Conservation (phyloP, 202 grass and related monocot species). For the Digitaria exilis region DNA sequence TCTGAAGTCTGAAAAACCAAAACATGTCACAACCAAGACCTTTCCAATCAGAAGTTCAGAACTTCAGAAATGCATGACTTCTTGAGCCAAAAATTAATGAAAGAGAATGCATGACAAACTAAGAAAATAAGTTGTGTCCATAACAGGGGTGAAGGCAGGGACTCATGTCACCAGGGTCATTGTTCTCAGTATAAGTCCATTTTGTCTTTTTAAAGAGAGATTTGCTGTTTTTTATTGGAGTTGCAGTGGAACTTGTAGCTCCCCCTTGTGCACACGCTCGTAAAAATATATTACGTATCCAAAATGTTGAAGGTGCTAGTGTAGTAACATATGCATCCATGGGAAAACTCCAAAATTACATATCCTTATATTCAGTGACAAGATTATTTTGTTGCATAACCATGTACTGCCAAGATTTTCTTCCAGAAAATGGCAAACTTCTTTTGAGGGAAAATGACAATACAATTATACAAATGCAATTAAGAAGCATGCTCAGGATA, state of each 20-base stretch:
- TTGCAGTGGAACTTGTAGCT: no score
- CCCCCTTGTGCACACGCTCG: neutral
- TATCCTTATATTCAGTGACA: neutral
- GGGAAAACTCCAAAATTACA: neutral
- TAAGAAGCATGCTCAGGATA: neutral
- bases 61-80: neutral
- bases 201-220: no score
- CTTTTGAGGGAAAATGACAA: neutral
- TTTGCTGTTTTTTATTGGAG: no score
- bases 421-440: neutral
- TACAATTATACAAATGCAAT: conserved; percentile 1
- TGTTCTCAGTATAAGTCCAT: no score
- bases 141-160: neutral
- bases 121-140: neutral
- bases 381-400: neutral
- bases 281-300: neutral
- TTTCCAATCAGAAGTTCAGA: neutral
- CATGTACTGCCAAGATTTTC: neutral
- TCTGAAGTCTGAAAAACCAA: neutral
- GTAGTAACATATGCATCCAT: conserved; percentile 18
- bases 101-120: conserved; percentile 5
- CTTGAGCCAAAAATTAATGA: neutral
- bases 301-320: neutral
- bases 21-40: neutral
- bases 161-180: no score